phyloP scores from a whole-genome alignment of 495 filamentous ascomycete genomes.

The Viridothelium virens region DNA sequence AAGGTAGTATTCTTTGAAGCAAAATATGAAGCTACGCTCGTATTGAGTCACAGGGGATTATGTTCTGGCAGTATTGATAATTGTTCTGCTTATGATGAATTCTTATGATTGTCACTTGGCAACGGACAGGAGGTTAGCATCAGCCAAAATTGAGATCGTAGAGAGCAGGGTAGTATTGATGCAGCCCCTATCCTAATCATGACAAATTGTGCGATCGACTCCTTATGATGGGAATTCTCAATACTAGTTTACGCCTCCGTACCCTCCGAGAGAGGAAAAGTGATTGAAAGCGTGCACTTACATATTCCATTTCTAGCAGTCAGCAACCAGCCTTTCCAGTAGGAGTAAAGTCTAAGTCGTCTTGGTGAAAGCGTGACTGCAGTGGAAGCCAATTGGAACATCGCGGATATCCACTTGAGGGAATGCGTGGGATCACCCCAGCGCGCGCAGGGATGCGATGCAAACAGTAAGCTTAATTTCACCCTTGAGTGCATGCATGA shows the following conservation, averaged over 20 bases:
- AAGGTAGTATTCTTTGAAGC: too few relatives aligned
- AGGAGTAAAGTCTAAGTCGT: background rate
- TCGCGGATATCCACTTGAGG: background rate
- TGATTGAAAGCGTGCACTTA: background rate
- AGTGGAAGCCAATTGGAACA: background rate
- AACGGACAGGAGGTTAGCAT: background rate
- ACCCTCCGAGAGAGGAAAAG: background rate
- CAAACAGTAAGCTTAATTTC: background rate
- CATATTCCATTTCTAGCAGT: background rate
- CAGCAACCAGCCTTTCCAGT: background rate
- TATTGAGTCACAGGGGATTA: too few relatives aligned
- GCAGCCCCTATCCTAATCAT: background rate
- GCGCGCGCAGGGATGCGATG: background rate
- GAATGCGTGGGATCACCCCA: background rate
- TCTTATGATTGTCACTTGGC: background rate
- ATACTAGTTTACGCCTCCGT: background rate
- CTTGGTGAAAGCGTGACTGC: slow-evolving; percentile 1
- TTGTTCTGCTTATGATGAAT: background rate
- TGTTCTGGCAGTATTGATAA: too few relatives aligned
- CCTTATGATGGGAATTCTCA: background rate
- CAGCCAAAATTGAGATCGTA: background rate
- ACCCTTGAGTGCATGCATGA: background rate
- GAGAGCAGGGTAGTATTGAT: background rate
- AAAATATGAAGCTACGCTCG: too few relatives aligned
- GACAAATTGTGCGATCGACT: background rate